Base-by-base conservation (phyloP, 2,329 filamentous ascomycete genomes). In the Rutstroemia sp. region DNA sequence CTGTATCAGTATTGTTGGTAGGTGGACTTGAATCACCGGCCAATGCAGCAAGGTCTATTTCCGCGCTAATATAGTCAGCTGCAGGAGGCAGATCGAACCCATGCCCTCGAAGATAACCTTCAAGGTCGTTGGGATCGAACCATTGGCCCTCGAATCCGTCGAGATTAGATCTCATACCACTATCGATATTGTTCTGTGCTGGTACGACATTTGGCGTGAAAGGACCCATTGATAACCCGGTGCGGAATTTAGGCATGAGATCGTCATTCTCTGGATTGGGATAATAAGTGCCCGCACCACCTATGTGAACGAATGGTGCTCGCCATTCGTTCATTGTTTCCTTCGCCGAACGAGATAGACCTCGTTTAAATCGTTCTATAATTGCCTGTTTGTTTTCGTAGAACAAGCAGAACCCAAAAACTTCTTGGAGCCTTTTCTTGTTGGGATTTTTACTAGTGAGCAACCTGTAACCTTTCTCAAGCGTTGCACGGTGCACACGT, bases 51-150 rank as follows among this genome's bases (percentile, higher is more conserved):
- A 63, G 44, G 49, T 80, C 75, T 21, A 87, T 70, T 49, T 86
- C 77, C 8, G 79, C 79, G 49, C 80, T 78, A 1, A 87, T 75
- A 54, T 80, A 83, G 18, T 87, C 83, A 9, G 79, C 75, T 9
- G 76, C 73, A 0, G 79, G 77, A 9, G 86, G 79, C 52, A 91
- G 82, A 47, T 74, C 68, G 30, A 90, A 79, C 5, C 84, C 84
- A 30, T 80, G 79, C 50, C 80, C 76, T 42, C 78, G 78, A 2
- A 95, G 73, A 66, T 91, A 94, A 12, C 80, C 77, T 69, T 94
- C 87, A 0, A 91, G 84, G 68, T 94, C 90, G 58, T 88, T 79
- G 0, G 83, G 74, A 66, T 94, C 88, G 63, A 87, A 88, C 75
- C 89, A 94, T 51, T 88, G 81, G 4, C 88, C 88, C 58, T 87